Conservation (phyloP, 495 filamentous ascomycete species). For the Apiosordaria backusii region DNA sequence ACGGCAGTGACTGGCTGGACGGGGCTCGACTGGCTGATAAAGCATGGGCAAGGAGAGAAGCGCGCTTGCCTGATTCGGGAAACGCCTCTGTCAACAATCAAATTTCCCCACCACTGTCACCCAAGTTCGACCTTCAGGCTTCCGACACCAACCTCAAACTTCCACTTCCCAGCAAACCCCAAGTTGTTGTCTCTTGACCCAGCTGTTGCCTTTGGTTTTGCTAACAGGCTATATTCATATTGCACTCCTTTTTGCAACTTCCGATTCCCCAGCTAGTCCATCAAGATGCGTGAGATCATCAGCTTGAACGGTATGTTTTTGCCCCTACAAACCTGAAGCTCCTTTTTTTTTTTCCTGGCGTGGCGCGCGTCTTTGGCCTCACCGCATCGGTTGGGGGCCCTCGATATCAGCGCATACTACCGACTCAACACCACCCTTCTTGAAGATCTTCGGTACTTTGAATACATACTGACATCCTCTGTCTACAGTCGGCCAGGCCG, state of each 20-base stretch:
- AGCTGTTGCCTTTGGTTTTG: constrained; percentile 18
- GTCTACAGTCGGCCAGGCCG: constrained; percentile 91
- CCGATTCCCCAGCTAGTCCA: constrained; percentile 22
- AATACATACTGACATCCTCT: constrained; percentile 35
- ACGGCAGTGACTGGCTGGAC: background rate
- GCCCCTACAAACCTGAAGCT: constrained; percentile 17
- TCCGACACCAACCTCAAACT: constrained; percentile 33
- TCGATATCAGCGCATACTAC: constrained; percentile 8
- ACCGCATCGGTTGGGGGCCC: constrained; percentile 26
- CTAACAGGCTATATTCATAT: constrained; percentile 18
- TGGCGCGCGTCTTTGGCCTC: constrained; percentile 34
- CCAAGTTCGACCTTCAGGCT: constrained; percentile 30
- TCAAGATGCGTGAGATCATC: constrained; percentile 97
- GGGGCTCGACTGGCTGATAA: constrained; percentile 26
- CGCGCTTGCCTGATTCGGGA: constrained; percentile 32
- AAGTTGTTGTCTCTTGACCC: constrained; percentile 13
- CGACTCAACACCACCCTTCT: background rate
- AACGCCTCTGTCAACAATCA: constrained; percentile 37
- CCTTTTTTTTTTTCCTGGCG: constrained; percentile 9
- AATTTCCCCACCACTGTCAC: constrained; percentile 35
- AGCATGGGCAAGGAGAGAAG: constrained; percentile 15
- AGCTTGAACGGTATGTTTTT: constrained; percentile 88
- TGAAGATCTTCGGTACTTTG: background rate
- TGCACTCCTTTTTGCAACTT: constrained; percentile 15
- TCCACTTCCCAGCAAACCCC: constrained; percentile 28